Percentiles rank a stretch among this genome's conserved stretches.
Evolutionary conservation across 441 rosid genomes (phyloP).

Genomic region (Adansonia grandidieri): DNA sequence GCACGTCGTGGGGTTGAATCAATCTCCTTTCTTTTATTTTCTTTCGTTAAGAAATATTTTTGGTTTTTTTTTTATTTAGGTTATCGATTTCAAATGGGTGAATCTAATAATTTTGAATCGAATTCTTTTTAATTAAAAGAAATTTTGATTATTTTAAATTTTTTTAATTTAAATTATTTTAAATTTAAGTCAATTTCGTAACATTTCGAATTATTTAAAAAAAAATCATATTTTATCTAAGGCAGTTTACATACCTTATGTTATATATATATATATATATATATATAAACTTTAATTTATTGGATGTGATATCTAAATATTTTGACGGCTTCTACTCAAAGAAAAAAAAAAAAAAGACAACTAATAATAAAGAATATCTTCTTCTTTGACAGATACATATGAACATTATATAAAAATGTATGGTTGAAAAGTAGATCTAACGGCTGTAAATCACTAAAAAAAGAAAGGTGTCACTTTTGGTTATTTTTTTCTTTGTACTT

Average conservation of each 20-base stretch:
- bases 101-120: too few relatives aligned
- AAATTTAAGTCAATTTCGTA: too few relatives aligned
- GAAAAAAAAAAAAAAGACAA: neutral
- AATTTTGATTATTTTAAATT: too few relatives aligned
- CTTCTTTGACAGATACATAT: neutral
- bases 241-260: too few relatives aligned
- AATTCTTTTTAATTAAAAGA: too few relatives aligned
- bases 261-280: neutral
- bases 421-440: neutral
- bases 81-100: too few relatives aligned
- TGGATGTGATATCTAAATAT: neutral
- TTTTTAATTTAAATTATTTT: too few relatives aligned
- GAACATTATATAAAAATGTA: neutral
- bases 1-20: neutral
- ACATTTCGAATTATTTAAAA: too few relatives aligned
- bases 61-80: neutral
- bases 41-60: neutral
- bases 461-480: neutral
- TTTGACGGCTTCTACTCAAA: neutral
- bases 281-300: neutral
- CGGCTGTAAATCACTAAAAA: neutral
- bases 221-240: too few relatives aligned
- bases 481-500: neutral
- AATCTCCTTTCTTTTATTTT: neutral
- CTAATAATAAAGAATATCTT: neutral